Conservation (phyloP, 139 green algal species). For the Auxenochlorella pyrenoidosa region DNA sequence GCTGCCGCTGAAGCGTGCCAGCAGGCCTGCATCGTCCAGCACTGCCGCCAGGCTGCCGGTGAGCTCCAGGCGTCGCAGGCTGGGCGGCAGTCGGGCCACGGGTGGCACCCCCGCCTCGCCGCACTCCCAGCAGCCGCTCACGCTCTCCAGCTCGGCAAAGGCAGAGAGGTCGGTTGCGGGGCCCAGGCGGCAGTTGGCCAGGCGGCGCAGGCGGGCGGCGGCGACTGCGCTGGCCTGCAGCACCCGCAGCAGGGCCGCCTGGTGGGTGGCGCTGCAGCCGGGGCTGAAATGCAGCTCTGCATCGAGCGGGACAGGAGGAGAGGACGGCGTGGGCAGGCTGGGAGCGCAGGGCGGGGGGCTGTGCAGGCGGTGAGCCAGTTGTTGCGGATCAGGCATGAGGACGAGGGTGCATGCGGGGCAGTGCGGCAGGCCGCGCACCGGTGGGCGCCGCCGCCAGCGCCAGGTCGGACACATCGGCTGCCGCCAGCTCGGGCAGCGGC, state of each 20-base stretch:
- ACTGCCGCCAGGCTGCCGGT: background rate
- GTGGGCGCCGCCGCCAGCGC: background rate
- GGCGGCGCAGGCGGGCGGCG: background rate
- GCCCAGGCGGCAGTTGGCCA: background rate
- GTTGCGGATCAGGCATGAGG: background rate
- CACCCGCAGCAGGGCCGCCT: background rate
- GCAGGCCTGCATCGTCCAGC: background rate
- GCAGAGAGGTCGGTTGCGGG: background rate
- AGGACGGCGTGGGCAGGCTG: background rate
- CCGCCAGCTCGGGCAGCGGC: background rate
- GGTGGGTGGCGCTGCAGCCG: background rate
- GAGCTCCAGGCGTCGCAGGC: background rate
- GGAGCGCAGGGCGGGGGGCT: background rate
- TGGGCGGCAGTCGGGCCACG: background rate
- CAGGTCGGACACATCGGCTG: background rate
- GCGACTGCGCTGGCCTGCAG: background rate
- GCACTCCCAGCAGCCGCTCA: background rate
- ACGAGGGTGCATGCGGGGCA: background rate
- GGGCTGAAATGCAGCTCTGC: conserved; percentile 1
- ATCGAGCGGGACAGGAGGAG: background rate
- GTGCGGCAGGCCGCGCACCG: background rate
- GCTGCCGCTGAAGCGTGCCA: background rate
- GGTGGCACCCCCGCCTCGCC: background rate
- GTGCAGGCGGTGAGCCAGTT: background rate
- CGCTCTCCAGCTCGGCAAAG: background rate